A percentile compares a stretch with the other conserved stretches of the same genome.
phyloP scores from a whole-genome alignment of 768 basidiomycete species.

The Peribolospora baueri region DNA sequence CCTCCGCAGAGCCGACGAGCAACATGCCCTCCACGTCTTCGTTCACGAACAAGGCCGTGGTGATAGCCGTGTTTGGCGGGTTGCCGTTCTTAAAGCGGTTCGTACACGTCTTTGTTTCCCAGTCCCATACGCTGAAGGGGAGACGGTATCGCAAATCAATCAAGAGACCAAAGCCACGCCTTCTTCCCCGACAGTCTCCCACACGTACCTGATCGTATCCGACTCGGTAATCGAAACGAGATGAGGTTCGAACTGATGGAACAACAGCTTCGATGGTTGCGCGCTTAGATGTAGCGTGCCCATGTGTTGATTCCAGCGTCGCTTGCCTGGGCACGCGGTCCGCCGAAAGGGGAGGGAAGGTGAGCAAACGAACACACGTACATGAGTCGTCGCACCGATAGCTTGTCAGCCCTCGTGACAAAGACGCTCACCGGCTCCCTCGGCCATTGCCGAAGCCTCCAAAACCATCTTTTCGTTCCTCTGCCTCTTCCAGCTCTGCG shows the following conservation, averaged over 20 bases:
- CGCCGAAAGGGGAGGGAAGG: too few species aligned
- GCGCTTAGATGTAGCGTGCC: slow-evolving; percentile 35
- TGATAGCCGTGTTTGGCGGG: slow-evolving; percentile 35
- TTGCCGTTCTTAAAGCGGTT: slow-evolving; percentile 78
- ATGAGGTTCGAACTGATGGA: slow-evolving; percentile 83
- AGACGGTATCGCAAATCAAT: slow-evolving; percentile 1
- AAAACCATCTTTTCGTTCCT: slow-evolving; percentile 58
- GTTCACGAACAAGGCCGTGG: slow-evolving; percentile 75
- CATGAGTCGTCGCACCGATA: neutral
- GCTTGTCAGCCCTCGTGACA: neutral
- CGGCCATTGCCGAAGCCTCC: slow-evolving; percentile 43
- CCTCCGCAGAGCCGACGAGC: slow-evolving; percentile 72
- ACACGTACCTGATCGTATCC: slow-evolving; percentile 55
- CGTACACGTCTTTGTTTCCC: slow-evolving; percentile 54
- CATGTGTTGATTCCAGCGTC: slow-evolving; percentile 49
- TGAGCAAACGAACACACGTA: slow-evolving; percentile 2
- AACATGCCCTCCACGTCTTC: slow-evolving; percentile 83
- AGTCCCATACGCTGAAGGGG: slow-evolving; percentile 62
- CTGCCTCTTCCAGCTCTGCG: slow-evolving; percentile 79
- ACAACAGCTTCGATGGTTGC: slow-evolving; percentile 48
- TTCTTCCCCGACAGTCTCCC: neutral
- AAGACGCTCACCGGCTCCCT: slow-evolving; percentile 39
- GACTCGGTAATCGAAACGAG: slow-evolving; percentile 61
- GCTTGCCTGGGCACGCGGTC: slow-evolving; percentile 24
- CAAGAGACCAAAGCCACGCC: neutral